Evolutionary conservation across 192 early-diverging fungal species (phyloP), one percentile per base, ranked within the genome.

Genomic region (Cladochytrium replicatum): DNA sequence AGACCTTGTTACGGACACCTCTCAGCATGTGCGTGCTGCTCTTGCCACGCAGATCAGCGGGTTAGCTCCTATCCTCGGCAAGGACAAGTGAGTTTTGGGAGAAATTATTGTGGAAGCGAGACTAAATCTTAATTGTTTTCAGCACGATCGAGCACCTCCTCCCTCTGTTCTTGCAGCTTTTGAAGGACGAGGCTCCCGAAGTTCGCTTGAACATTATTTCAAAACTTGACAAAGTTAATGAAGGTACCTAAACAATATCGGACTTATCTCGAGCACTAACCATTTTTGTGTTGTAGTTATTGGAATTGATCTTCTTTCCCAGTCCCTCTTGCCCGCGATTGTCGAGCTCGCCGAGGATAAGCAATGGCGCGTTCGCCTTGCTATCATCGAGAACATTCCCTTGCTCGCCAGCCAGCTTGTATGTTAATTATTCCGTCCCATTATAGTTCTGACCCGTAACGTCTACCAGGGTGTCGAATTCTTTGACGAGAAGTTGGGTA

Each of bases 271-370:
- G n/a, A n/a, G n/a, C n/a, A n/a, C n/a, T n/a, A n/a, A n/a, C n/a
- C n/a, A n/a, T n/a, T n/a, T n/a, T n/a, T n/a, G n/a, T n/a, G 65
- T 68, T 6, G n/a, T n/a, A n/a, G n/a, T n/a, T n/a, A 96, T 99
- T 58, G 96, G 96, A 40, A 94, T 99, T 53, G 92, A 99, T 50
- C 81, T 91, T 24, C 73, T 99, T 29, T 97, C 96, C 31, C 93
- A 97, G 57, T 91, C 88, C 17, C 74, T 99, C 38, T 69, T 99
- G 46, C 96, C 96, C 5, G 96, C 96, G 7, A 95, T 99, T 60
- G 85, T 99, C 28, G 96, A 97, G 66, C 76, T 99, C 29, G 93
- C 95, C 27, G 93, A 99, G 71, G 96, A 99, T 67, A 97, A 97
- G 75, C 96, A 99, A 64, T 99, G 96, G 96, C 86, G 96, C 41